Evolutionary conservation across 805 yeast genomes (phyloP).

Genomic region (Kurtzmaniella cleridarum): DNA sequence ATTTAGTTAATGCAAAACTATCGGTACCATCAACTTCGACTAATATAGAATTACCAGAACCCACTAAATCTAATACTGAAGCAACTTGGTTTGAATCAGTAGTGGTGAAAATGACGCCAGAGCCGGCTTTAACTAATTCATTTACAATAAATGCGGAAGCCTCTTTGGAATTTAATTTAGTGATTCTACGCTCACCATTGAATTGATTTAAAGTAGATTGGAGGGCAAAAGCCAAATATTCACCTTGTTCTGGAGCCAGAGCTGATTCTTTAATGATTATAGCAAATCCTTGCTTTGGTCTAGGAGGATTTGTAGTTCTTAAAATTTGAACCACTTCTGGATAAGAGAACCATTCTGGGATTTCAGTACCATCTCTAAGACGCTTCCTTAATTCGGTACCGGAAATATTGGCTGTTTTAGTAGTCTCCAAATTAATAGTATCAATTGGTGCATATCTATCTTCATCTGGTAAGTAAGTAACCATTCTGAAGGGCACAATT

Average conservation of each 20-base stretch:
- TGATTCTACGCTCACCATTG: constrained; percentile 76
- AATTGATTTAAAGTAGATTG: constrained; percentile 88
- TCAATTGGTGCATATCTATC: constrained; percentile 95
- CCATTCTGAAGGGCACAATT: constrained; percentile 96
- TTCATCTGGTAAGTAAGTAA: constrained; percentile 90
- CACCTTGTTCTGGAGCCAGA: constrained; percentile 42
- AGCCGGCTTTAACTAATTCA: constrained; percentile 82
- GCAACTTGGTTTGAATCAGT: constrained; percentile 38
- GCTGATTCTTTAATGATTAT: constrained; percentile 55
- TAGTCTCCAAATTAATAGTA: constrained; percentile 70
- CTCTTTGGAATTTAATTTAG: constrained; percentile 40
- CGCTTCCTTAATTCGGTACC: constrained; percentile 93
- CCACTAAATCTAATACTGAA: constrained; percentile 54
- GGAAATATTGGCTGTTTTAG: constrained; percentile 80
- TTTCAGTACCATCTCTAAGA: constrained; percentile 77
- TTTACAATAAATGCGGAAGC: constrained; percentile 54
- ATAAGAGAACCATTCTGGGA: constrained; percentile 96
- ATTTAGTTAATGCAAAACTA: constrained; percentile 9
- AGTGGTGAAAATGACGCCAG: constrained; percentile 71
- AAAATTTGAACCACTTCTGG: constrained; percentile 91
- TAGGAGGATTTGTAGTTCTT: constrained; percentile 90
- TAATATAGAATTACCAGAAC: constrained; percentile 50
- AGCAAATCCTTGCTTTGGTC: constrained; percentile 84
- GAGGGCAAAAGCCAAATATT: constrained; percentile 67
- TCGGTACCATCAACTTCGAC: constrained; percentile 18